Base-by-base conservation (phyloP, 1,284 basidiomycete species). In the Psilocybe mexicana region DNA sequence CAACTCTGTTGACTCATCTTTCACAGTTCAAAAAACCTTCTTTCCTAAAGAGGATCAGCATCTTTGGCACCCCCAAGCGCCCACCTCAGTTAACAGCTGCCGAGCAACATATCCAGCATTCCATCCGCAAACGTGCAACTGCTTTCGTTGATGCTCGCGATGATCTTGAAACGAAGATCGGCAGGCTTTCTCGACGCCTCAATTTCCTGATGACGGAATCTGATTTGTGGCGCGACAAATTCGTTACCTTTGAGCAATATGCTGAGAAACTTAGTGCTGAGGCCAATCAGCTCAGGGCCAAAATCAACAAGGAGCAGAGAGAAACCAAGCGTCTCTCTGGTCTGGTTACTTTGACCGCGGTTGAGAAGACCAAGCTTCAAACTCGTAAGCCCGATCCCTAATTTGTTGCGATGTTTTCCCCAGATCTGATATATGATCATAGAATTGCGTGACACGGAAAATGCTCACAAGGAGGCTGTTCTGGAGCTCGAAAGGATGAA, bases 61-160 rank as follows among this genome's bases (percentile, higher is more conserved):
- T 85, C 57, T 88, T 94, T 59, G 87, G 88, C 14, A 72, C 77
- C 35, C 81, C 80, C n/a, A 87, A 85, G 61, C 83, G 87, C n/a
- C 80, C 85, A 43, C 90, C 90, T 30, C 84, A 86, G 65, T 78
- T 94, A 43, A 89, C 87, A 18, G 77, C 76, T 23, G 91, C 92
- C 1, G 93, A 96, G 70, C 89, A 92, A 72, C 80, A 86, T 57
- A 88, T 93, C 62, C 93, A 94, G 70, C 79, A 82, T 48, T 92
- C 92, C 57, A 94, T 95, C 72, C 88, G 93, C 63, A 93, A 91
- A 73, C 88, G 93, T 48, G 93, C 93, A 6, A 89, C 86, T 7
- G 93, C 93, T 54, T 96, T 96, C 67, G 94, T 96, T 42, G 94
- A 97, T 68, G 92, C 93, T 14, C 85, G 93, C 47, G 93, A 95